Conservation (phyloP, 441 rosid species). For the Corymbia citriodora region DNA sequence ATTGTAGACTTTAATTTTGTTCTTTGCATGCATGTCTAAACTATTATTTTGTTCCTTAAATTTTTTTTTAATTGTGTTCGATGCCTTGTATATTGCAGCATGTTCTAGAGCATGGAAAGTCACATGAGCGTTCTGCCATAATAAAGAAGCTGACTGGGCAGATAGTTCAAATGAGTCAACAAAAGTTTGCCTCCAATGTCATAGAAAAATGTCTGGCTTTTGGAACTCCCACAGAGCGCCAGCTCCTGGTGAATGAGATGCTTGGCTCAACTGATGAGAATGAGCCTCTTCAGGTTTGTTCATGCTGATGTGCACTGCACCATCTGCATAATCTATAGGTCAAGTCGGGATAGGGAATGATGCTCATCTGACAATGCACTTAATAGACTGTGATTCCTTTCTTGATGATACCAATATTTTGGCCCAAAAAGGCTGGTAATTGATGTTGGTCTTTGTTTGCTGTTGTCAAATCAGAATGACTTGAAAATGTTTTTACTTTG, state of each 20-base stretch:
- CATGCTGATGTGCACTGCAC: not conserved
- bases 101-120: slow-evolving; percentile 15
- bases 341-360: not conserved
- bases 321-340: not conserved
- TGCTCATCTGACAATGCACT: not conserved
- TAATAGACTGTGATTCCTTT: not conserved
- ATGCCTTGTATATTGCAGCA: not conserved
- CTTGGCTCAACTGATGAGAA: slow-evolving; percentile 12
- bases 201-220: slow-evolving; percentile 15
- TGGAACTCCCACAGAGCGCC: slow-evolving; percentile 12
- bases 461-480: not conserved
- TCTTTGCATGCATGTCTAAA: not conserved
- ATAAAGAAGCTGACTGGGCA: slow-evolving; percentile 11
- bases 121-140: slow-evolving; percentile 15
- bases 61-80: not conserved
- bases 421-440: not conserved
- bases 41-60: not conserved
- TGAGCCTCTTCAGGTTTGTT: slow-evolving; percentile 17
- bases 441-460: not conserved
- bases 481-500: not conserved
- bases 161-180: slow-evolving; percentile 18
- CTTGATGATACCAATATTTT: not conserved
- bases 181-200: slow-evolving; percentile 18
- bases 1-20: not conserved
- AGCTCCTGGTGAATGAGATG: slow-evolving; percentile 14